These are phyloP conservation scores for Neofusicoccum kwambonambiense DNA, from an alignment of 2,329 filamentous ascomycete genomes.

Conservation along the genomic window DNA sequence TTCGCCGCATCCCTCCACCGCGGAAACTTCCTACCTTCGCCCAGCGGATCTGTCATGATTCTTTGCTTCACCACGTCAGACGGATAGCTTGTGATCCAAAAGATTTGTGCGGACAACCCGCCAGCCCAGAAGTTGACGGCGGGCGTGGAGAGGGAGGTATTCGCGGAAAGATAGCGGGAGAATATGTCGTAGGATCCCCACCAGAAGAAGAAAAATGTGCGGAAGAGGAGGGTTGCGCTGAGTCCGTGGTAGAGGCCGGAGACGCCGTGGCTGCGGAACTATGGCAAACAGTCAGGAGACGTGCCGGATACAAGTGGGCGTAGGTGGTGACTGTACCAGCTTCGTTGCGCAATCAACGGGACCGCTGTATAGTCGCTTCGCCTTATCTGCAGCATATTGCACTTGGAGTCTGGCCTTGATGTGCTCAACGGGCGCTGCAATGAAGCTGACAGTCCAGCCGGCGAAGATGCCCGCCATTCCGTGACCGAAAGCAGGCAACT, in stretches of 20 bases:
- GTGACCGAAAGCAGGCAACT: conserved; percentile 75
- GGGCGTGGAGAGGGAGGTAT: conserved; percentile 71
- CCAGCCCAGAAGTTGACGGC: conserved; percentile 97
- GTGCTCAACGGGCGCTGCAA: conserved; percentile 92
- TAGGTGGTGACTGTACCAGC: conserved; percentile 46
- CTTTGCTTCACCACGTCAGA: conserved; percentile 93
- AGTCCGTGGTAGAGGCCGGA: conserved; percentile 83
- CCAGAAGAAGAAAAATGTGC: conserved; percentile 96
- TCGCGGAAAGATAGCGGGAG: conserved; percentile 63
- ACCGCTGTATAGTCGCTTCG: conserved; percentile 76
- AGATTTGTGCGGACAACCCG: conserved; percentile 86
- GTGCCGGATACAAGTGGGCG: too few species aligned
- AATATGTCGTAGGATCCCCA: conserved; percentile 94
- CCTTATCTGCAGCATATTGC: conserved; percentile 81
- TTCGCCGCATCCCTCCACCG: conserved; percentile 78
- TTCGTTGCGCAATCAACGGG: conserved; percentile 80
- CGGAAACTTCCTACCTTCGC: conserved; percentile 60
- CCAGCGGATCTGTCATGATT: conserved; percentile 93
- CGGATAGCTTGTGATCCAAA: conserved; percentile 91
- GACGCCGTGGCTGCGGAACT: conserved; percentile 65
- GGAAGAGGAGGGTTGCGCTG: conserved; percentile 79
- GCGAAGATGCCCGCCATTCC: conserved; percentile 84
- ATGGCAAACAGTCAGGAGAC: neutral
- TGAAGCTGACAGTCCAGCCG: conserved; percentile 85
- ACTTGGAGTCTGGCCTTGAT: conserved; percentile 92